These are phyloP conservation scores for Fabrea salina DNA, from an alignment of 169 alveolate genomes.

Conservation along the genomic window DNA sequence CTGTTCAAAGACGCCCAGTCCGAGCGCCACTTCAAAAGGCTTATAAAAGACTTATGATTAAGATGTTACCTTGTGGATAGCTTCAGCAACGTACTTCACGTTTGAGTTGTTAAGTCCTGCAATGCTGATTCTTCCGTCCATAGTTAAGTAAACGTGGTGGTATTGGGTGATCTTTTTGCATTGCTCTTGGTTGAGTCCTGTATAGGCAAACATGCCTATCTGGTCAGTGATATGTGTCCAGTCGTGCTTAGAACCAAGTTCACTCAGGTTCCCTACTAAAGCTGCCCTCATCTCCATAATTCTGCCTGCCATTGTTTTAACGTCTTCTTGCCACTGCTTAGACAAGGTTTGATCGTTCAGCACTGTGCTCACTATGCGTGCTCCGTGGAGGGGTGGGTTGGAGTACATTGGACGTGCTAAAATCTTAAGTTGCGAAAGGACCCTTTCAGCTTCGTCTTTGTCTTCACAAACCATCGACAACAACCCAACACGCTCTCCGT, in stretches of 20 bases:
- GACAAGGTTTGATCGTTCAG: conserved; percentile 54
- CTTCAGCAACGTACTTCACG: conserved; percentile 80
- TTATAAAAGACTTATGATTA: no score
- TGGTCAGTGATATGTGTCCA: conserved; percentile 66
- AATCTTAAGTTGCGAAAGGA: conserved; percentile 53
- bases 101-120: conserved; percentile 84
- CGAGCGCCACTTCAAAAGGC: no score
- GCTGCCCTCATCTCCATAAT: conserved; percentile 67
- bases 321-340: conserved; percentile 78
- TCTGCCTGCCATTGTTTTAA: conserved; percentile 73
- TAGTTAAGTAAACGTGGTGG: conserved; percentile 59
- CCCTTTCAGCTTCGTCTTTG: conserved; percentile 51
- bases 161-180: conserved; percentile 52
- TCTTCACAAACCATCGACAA: conserved; percentile 68
- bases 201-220: conserved; percentile 88
- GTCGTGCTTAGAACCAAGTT: neutral
- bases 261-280: neutral
- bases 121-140: conserved; percentile 70
- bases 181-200: conserved; percentile 77
- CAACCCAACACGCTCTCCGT: conserved; percentile 90
- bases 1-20: no score
- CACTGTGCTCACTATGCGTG: conserved; percentile 71
- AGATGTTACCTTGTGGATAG: conserved; percentile 72
- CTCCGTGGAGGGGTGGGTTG: conserved; percentile 87
- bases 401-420: conserved; percentile 81